Conservation (phyloP, 768 basidiomycete genomes). For the Tylopilus plumbeoviolaceoides region DNA sequence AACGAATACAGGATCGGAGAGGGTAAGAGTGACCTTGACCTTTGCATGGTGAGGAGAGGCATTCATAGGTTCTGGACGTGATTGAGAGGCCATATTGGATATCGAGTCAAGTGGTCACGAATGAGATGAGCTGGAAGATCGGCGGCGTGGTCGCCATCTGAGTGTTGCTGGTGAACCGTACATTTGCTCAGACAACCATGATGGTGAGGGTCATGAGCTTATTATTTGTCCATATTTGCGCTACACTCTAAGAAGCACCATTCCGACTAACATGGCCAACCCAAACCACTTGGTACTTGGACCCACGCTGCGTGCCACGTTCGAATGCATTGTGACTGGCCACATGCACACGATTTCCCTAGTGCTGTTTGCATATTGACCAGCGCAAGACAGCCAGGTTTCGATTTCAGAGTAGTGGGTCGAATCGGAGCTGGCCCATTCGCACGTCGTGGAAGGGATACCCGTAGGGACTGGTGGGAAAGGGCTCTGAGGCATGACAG, state of each 20-base stretch:
- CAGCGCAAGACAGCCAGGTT: background rate
- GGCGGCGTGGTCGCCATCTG: slow-evolving; percentile 13
- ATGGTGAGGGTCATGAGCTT: slow-evolving; percentile 2
- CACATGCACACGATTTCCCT: background rate
- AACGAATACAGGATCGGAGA: slow-evolving; percentile 58
- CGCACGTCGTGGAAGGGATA: background rate
- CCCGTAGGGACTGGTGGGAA: background rate
- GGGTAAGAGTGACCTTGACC: slow-evolving; percentile 61
- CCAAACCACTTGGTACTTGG: background rate
- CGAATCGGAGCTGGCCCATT: background rate
- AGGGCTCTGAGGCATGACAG: background rate
- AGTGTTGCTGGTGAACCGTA: background rate
- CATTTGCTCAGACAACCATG: slow-evolving; percentile 20
- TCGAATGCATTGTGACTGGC: background rate
- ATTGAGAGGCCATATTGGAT: slow-evolving; percentile 26
- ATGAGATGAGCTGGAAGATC: background rate
- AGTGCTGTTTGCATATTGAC: background rate
- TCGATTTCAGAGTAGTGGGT: background rate
- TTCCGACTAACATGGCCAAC: background rate
- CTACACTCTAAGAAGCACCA: background rate
- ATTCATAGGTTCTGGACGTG: slow-evolving; percentile 68
- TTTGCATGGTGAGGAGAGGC: slow-evolving; percentile 75
- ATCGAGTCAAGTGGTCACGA: slow-evolving; percentile 11
- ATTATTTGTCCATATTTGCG: slow-evolving; percentile 18
- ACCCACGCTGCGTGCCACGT: background rate